Conservation (phyloP, 2,329 filamentous ascomycete genomes). For the Fusarium torreyae region DNA sequence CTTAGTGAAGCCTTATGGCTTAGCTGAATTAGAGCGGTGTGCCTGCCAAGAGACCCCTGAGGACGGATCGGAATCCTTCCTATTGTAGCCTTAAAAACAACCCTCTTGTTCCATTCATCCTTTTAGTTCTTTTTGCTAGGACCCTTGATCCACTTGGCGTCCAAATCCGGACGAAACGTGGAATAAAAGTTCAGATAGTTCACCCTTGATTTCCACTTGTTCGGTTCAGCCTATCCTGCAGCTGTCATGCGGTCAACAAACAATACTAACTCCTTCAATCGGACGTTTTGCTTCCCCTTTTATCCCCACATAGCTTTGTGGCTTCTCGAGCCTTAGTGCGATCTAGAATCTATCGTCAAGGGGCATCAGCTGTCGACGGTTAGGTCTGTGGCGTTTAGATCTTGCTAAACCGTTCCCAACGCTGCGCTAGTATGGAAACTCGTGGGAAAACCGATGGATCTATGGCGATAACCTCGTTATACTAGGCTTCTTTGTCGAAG, state of each 20-base stretch:
- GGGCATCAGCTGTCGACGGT: slow-evolving; percentile 13
- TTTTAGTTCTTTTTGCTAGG: neutral
- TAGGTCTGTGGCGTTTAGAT: slow-evolving; percentile 35
- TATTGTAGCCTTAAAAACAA: fast-evolving
- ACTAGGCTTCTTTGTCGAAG: neutral
- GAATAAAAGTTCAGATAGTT: slow-evolving; percentile 28
- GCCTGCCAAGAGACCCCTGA: neutral
- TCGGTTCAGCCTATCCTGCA: neutral
- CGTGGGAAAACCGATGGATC: neutral
- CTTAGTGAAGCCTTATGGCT: neutral
- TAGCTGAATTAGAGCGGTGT: neutral
- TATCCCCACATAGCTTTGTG: neutral
- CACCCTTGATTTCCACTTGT: slow-evolving; percentile 1
- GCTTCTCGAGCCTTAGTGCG: neutral
- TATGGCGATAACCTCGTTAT: slow-evolving; percentile 25
- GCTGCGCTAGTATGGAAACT: slow-evolving; percentile 7
- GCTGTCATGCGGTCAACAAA: neutral
- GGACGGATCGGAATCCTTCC: neutral
- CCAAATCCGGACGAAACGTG: slow-evolving; percentile 15
- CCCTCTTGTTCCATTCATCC: neutral
- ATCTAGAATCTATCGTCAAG: slow-evolving; percentile 22
- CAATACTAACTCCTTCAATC: neutral
- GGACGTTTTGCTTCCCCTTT: neutral
- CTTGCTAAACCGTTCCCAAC: slow-evolving; percentile 21
- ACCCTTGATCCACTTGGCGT: neutral